These are phyloP conservation scores for Linnemannia exigua DNA, from an alignment of 192 early-diverging fungal species.

Conservation along the genomic window DNA sequence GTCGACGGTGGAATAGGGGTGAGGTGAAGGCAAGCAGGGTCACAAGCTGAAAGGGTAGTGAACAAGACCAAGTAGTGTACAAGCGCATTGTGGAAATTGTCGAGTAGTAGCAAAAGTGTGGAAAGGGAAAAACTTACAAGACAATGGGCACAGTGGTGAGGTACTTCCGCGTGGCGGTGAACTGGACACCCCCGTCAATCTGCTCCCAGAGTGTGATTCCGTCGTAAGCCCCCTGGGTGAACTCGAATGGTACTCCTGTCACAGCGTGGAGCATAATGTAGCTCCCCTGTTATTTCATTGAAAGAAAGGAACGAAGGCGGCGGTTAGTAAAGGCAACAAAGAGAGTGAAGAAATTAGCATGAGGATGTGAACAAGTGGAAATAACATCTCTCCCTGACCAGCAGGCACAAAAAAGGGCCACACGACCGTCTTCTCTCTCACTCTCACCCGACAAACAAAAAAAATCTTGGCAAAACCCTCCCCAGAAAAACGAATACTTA, in stretches of 20 bases:
- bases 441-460: constrained; percentile 1
- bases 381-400: too few relatives aligned
- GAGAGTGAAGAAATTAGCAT: neutral
- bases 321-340: neutral
- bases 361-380: neutral
- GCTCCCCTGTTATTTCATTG: constrained; percentile 69
- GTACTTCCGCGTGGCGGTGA: constrained; percentile 98
- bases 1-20: neutral
- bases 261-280: constrained; percentile 99
- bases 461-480: neutral
- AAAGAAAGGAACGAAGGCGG: neutral
- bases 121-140: constrained; percentile 75
- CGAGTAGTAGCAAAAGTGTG: neutral
- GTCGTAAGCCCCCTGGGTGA: constrained; percentile 94
- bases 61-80: neutral
- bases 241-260: constrained; percentile 93
- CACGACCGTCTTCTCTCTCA: neutral
- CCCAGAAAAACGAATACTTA: constrained; percentile 54
- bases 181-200: constrained; percentile 97
- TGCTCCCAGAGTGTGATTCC: constrained; percentile 98
- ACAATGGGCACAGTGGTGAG: constrained; percentile 93
- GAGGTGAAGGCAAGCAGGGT: neutral
- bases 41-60: neutral
- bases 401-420: constrained; percentile 7
- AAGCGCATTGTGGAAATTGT: neutral